These are phyloP conservation scores for Microthlaspi erraticum DNA, from an alignment of 345 rosid species.

Conservation along the genomic window DNA sequence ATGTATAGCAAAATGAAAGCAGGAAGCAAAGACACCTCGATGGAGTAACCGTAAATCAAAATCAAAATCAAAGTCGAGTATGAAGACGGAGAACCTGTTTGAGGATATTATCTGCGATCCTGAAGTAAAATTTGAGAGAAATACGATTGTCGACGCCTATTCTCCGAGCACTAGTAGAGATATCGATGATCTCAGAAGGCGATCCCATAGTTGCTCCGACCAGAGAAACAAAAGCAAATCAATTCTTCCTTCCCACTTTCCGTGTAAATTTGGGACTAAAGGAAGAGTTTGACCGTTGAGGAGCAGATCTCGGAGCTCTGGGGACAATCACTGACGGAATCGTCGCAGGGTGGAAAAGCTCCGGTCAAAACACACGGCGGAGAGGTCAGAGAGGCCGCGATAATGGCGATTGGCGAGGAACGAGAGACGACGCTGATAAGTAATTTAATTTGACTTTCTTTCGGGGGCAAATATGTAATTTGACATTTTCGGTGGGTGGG, in stretches of 20 bases:
- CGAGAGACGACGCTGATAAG: slow-evolving; percentile 8
- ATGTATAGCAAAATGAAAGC: background rate
- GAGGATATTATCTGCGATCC: slow-evolving; percentile 93
- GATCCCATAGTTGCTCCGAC: slow-evolving; percentile 58
- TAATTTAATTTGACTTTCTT: slow-evolving; percentile 41
- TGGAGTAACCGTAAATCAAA: slow-evolving; percentile 16
- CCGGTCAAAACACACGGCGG: slow-evolving; percentile 11
- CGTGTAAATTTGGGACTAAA: slow-evolving; percentile 28
- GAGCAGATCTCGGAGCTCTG: slow-evolving; percentile 27
- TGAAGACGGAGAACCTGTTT: slow-evolving; percentile 61
- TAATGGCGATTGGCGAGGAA: slow-evolving; percentile 33
- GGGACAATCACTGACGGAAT: slow-evolving; percentile 27
- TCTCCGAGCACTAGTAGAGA: slow-evolving; percentile 71
- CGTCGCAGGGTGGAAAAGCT: background rate
- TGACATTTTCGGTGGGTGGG: slow-evolving; percentile 16
- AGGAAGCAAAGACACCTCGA: background rate
- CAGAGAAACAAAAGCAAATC: background rate
- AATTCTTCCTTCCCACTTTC: slow-evolving; percentile 13
- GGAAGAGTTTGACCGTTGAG: slow-evolving; percentile 29
- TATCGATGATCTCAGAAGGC: slow-evolving; percentile 63
- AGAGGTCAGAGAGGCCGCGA: slow-evolving; percentile 30
- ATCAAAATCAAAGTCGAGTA: slow-evolving; percentile 25
- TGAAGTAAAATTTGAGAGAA: slow-evolving; percentile 73
- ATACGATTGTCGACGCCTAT: slow-evolving; percentile 85
- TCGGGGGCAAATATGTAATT: slow-evolving; percentile 11